Conservation (phyloP, 2,329 filamentous ascomycete genomes). For the Pseudocercospora fuligena region DNA sequence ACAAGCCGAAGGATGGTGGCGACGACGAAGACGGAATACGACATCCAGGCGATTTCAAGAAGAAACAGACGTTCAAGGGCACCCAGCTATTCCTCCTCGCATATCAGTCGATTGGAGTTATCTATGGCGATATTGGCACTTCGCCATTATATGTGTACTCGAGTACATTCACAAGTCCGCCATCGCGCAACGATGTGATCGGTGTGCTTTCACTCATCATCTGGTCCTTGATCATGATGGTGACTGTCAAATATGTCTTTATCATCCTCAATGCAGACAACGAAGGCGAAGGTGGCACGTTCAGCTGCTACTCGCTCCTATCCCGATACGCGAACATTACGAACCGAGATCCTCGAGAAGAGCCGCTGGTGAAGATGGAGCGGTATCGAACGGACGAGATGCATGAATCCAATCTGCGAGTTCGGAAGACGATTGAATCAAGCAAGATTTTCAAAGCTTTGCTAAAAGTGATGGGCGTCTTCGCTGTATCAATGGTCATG, state of each 20-base stretch:
- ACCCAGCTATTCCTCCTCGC: constrained; percentile 54
- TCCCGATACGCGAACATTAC: constrained; percentile 66
- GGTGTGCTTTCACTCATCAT: constrained; percentile 71
- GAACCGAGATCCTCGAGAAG: constrained; percentile 62
- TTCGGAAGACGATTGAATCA: constrained; percentile 64
- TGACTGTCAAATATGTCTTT: constrained; percentile 71
- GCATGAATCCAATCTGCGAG: constrained; percentile 54
- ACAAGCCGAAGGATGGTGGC: neutral
- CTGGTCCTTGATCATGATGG: constrained; percentile 71
- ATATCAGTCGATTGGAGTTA: constrained; percentile 69
- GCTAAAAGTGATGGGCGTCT: constrained; percentile 66
- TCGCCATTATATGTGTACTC: constrained; percentile 74
- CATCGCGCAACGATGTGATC: constrained; percentile 63
- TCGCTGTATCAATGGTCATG: constrained; percentile 72
- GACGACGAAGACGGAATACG: constrained; percentile 33
- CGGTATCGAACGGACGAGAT: constrained; percentile 64
- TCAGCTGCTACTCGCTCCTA: constrained; percentile 68
- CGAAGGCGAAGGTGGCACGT: constrained; percentile 73
- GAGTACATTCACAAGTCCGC: constrained; percentile 64
- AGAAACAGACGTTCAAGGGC: constrained; percentile 41
- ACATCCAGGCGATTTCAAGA: constrained; percentile 34
- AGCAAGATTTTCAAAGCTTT: constrained; percentile 57
- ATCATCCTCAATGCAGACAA: constrained; percentile 71
- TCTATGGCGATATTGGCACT: constrained; percentile 71
- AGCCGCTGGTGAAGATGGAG: constrained; percentile 62